Evolutionary conservation across 345 rosid species (phyloP).

Genomic region (Pistacia atlantica): DNA sequence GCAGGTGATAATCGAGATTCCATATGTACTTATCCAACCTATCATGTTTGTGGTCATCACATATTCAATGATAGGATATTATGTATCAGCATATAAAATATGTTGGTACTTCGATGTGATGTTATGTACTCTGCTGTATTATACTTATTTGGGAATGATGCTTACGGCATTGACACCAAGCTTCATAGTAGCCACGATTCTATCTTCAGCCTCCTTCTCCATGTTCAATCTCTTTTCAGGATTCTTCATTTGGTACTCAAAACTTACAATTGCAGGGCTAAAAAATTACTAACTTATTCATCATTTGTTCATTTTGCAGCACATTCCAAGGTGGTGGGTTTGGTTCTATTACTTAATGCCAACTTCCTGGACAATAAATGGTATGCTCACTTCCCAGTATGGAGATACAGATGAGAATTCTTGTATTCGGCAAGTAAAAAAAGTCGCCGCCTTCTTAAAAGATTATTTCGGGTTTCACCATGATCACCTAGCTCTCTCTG

Average conservation of each 20-base stretch:
- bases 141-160: not conserved
- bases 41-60: not conserved
- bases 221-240: not conserved
- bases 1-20: not conserved
- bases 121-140: not conserved
- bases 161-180: not conserved
- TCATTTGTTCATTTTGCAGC: not conserved
- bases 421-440: not conserved
- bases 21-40: not conserved
- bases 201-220: not conserved
- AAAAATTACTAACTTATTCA: too few relatives aligned
- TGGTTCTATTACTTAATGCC: constrained; percentile 6
- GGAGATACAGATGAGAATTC: not conserved
- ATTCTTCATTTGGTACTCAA: not conserved
- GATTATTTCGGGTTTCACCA: not conserved
- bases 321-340: not conserved
- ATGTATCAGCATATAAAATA: not conserved
- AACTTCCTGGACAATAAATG: not conserved
- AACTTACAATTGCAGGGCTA: too few relatives aligned
- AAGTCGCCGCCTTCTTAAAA: not conserved
- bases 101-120: not conserved
- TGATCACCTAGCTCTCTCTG: not conserved
- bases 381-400: not conserved
- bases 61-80: not conserved
- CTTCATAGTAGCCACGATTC: not conserved